Percentiles rank a stretch among this genome's conserved stretches.
These are phyloP conservation scores for Knoxdaviesia capensis DNA, from an alignment of 2,329 filamentous ascomycete species.

Conservation along the genomic window DNA sequence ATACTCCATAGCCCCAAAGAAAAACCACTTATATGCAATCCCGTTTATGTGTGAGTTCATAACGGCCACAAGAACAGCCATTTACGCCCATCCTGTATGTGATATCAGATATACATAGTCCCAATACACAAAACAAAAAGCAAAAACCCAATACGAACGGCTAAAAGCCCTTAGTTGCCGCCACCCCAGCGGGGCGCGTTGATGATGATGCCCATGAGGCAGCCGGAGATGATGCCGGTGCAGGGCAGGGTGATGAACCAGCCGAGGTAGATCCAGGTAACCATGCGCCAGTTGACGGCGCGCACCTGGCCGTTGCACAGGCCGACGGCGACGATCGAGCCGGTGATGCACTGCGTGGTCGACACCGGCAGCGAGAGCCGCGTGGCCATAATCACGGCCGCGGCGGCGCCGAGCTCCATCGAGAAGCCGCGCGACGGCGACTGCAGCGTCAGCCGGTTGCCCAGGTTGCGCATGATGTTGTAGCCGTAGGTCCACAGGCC, in stretches of 20 bases:
- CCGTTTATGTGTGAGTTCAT: no score
- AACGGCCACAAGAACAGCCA: no score
- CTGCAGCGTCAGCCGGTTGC: slow-evolving; percentile 42
- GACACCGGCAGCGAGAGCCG: slow-evolving; percentile 41
- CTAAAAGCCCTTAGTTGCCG: no score
- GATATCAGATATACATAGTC: no score
- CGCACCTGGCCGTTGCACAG: slow-evolving; percentile 37
- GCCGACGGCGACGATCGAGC: slow-evolving; percentile 40
- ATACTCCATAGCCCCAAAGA: no score
- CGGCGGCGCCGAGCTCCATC: slow-evolving; percentile 39
- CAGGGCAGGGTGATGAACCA: slow-evolving; percentile 41
- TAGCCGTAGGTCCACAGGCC: slow-evolving; percentile 42
- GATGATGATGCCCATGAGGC: slow-evolving; percentile 40
- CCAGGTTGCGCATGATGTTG: slow-evolving; percentile 43
- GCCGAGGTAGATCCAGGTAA: slow-evolving; percentile 35
- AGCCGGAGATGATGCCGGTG: slow-evolving; percentile 35
- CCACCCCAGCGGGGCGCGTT: slow-evolving; percentile 32
- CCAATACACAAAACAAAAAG: not conserved
- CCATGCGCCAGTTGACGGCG: slow-evolving; percentile 43
- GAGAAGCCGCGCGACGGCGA: slow-evolving; percentile 37
- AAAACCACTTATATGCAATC: no score
- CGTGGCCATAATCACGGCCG: slow-evolving; percentile 43
- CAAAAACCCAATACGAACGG: not conserved
- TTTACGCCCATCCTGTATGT: no score
- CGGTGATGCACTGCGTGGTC: slow-evolving; percentile 44